Evolutionary conservation across 768 basidiomycete genomes (phyloP), one percentile per base, ranked within the genome.

Genomic region (Lentinula sp.): DNA sequence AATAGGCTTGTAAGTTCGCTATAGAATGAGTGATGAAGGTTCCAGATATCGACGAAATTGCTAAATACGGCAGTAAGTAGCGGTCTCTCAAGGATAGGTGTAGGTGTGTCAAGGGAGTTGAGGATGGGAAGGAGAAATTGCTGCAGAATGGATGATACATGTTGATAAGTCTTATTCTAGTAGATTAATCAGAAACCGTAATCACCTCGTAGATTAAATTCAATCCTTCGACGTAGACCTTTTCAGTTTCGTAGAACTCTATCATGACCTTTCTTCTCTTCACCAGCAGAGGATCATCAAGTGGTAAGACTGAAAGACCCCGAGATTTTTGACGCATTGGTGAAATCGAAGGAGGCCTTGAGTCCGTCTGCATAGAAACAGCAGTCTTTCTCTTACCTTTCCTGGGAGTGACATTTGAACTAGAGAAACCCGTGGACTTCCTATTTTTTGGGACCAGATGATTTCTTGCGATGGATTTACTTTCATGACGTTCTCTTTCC

Each of bases 41-140:
- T 93, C 92, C 89, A 93, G 37, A 95, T 93, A 72, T 94, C 92
- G 68, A 93, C 87, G 64, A 94, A 93, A 71, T 93, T 93, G 63
- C 88, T 89, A 72, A 95, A 95, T 39, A 93, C 77, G 12, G 85
- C 79, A 0, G 86, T 89, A 61, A 94, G 80, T 49, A 85, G 81
- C 2, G 81, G 72, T 60, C 90, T 84, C 61, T 85, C 79, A 54
- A 94, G 78, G n/a, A 94, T 72, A 4, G 84, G 66, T 4, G 48
- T 41, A 46, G 57, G 20, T 2, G 83, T 85, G 63, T 91, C 88
- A 64, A 93, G 75, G 5, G 93, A 88, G 18, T 77, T 76, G 64
- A 94, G 85, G 61, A 95, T 85, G 2, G 92, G 93, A 9, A 82
- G 82, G 35, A 95, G 79, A 67, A 95, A 95, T 69, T 92, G 87